Conservation (phyloP, 1,284 basidiomycete genomes). For the Leccinum pallidistipes region DNA sequence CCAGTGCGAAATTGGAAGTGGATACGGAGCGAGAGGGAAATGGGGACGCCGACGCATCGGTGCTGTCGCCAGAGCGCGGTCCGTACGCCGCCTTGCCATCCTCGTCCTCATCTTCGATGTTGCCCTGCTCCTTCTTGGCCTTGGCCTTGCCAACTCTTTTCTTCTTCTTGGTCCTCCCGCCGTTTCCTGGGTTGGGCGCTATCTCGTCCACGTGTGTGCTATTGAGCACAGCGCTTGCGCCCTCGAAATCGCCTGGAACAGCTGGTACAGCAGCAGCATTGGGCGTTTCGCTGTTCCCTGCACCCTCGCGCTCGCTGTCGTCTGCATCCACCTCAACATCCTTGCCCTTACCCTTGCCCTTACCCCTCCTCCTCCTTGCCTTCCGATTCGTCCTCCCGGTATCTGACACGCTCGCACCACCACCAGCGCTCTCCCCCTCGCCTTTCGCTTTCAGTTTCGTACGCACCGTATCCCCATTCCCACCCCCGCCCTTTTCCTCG, state of each 20-base stretch:
- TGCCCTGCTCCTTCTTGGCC: constrained; percentile 37
- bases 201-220: not conserved
- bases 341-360: not conserved
- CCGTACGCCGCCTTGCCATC: not conserved
- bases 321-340: not conserved
- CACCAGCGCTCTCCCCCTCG: not conserved
- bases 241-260: constrained; percentile 17
- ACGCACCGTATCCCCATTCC: not conserved
- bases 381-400: not conserved
- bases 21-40: not conserved
- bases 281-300: not conserved
- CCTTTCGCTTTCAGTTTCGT: not conserved
- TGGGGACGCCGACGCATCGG: constrained; percentile 16
- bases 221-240: not conserved
- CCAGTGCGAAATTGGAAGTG: not conserved
- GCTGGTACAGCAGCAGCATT: not conserved
- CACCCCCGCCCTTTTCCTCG: not conserved
- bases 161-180: constrained; percentile 48
- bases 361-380: not conserved
- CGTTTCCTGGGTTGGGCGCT: constrained; percentile 44
- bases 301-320: not conserved
- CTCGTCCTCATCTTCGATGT: constrained; percentile 17
- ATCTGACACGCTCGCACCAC: not conserved
- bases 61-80: constrained; percentile 15
- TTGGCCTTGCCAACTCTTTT: constrained; percentile 28